phyloP scores from a whole-genome alignment of 305 asterid genomes.

The Solanum chacoense region DNA sequence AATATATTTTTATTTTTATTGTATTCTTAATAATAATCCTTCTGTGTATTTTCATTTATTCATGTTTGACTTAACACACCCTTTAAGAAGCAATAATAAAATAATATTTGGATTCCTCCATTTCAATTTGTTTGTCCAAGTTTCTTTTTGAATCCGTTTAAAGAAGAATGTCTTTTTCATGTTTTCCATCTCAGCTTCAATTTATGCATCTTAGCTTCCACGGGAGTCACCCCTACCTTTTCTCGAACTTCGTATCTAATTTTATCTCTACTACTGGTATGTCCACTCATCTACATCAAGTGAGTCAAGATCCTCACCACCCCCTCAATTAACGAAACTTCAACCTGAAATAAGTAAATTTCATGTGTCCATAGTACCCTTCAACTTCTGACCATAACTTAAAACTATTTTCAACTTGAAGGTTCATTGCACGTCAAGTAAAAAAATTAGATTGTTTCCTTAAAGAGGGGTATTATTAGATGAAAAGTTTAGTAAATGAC shows the following conservation, averaged over 20 bases:
- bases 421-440: not conserved
- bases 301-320: not conserved
- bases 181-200: not conserved
- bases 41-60: rapidly evolving
- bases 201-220: not conserved
- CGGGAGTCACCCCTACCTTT: not conserved
- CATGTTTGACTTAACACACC: not conserved
- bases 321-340: not conserved
- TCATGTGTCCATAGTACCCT: not conserved
- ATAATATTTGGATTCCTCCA: rapidly evolving
- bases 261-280: too few species aligned
- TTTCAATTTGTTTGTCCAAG: too few species aligned
- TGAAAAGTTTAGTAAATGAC: not conserved
- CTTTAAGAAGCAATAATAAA: not conserved
- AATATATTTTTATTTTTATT: not conserved
- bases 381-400: not conserved
- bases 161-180: not conserved
- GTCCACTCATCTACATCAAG: not conserved
- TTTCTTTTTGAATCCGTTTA: too few species aligned
- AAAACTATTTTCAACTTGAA: not conserved
- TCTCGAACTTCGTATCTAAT: too few species aligned
- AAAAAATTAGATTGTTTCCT: not conserved
- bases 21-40: not conserved
- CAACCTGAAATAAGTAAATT: not conserved
- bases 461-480: not conserved